A percentile compares a stretch with the other conserved stretches of the same genome.
phyloP scores from a whole-genome alignment of 345 rosid genomes.

The Ailanthus altissimus region DNA sequence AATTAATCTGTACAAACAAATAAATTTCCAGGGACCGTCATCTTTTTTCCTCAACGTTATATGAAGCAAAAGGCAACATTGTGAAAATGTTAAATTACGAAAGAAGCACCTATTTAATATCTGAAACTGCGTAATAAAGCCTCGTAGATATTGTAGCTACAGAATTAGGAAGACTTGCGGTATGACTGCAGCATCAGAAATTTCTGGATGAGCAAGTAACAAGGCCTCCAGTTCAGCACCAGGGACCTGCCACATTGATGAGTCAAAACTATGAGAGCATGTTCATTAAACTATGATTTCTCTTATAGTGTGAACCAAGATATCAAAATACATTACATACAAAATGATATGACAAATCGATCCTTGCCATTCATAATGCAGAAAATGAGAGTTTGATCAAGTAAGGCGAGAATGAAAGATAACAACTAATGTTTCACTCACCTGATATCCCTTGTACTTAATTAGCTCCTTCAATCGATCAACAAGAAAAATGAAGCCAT shows the following conservation, averaged over 20 bases:
- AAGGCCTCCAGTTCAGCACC: constrained; percentile 92
- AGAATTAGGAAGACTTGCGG: constrained; percentile 58
- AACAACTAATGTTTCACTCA: constrained; percentile 5
- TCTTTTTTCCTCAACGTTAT: not conserved
- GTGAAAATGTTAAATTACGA: not conserved
- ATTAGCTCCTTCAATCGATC: constrained; percentile 93
- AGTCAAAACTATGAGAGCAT: not conserved
- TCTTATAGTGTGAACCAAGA: constrained; percentile 1
- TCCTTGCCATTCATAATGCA: not conserved
- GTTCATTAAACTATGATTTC: not conserved
- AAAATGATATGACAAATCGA: not conserved
- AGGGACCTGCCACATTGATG: constrained; percentile 57
- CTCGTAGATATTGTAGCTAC: not conserved
- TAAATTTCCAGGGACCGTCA: not conserved
- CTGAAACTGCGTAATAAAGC: not conserved
- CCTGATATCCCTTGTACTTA: constrained; percentile 96
- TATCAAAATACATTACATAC: not conserved
- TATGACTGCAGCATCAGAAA: constrained; percentile 77
- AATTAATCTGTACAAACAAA: not conserved
- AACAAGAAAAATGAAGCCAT: constrained; percentile 80
- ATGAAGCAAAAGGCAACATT: not conserved
- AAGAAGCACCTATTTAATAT: not conserved
- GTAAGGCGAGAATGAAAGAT: not conserved
- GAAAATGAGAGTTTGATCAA: not conserved
- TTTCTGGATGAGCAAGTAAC: constrained; percentile 68